These are phyloP conservation scores for Pelargonium cotyledonis DNA, from an alignment of 441 rosid species.

Conservation along the genomic window DNA sequence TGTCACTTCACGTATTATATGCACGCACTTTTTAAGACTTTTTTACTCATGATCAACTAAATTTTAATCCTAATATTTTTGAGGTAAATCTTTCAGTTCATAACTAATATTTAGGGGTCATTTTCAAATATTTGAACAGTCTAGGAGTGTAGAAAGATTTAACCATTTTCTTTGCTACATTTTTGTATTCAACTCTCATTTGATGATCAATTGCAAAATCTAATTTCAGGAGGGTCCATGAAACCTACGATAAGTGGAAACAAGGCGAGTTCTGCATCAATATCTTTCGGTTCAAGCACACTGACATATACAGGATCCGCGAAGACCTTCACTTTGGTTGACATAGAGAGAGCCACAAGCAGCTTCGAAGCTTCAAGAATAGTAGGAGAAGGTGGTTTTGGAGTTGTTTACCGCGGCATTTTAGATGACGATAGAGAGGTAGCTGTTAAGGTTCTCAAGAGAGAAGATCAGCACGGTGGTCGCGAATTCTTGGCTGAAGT, in stretches of 20 bases:
- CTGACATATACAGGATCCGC: conserved; percentile 77
- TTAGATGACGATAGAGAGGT: conserved; percentile 79
- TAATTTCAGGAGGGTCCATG: conserved; percentile 37
- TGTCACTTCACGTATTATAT: no score
- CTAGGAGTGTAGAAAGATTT: no score
- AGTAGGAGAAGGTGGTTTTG: conserved; percentile 95
- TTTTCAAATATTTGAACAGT: no score
- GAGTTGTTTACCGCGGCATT: conserved; percentile 70
- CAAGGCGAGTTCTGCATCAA: conserved; percentile 58
- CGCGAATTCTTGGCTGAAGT: conserved; percentile 92
- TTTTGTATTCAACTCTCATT: background rate
- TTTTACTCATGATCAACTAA: no score
- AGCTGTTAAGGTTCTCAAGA: conserved; percentile 85
- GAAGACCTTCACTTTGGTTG: conserved; percentile 64
- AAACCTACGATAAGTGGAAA: conserved; percentile 37
- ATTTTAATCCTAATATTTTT: no score
- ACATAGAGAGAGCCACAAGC: conserved; percentile 66
- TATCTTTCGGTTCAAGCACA: conserved; percentile 83
- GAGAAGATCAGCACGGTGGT: conserved; percentile 88
- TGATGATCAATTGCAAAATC: background rate
- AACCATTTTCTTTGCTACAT: no score
- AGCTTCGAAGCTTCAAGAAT: conserved; percentile 62
- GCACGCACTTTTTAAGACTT: no score
- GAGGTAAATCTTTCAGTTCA: no score
- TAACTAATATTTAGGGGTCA: no score